A percentile compares a stretch with the other conserved stretches of the same genome.
These are phyloP conservation scores for Tephrocybe sp. DNA, from an alignment of 768 basidiomycete genomes.

Conservation along the genomic window DNA sequence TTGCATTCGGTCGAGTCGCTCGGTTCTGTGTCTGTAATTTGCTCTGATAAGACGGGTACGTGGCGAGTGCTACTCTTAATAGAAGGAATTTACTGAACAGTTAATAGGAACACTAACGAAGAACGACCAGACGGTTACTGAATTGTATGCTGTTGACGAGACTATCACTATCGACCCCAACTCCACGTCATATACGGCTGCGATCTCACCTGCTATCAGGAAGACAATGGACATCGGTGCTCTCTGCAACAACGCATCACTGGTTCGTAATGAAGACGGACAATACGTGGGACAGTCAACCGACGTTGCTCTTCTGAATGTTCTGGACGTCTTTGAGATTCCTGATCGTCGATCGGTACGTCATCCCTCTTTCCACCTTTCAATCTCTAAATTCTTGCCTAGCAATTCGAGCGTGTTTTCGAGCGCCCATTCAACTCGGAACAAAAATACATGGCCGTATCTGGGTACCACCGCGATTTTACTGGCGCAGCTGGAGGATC, in stretches of 20 bases:
- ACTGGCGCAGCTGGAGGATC: constrained; percentile 9
- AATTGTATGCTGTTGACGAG: constrained; percentile 87
- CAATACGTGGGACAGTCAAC: constrained; percentile 84
- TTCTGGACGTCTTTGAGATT: constrained; percentile 63
- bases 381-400: background rate
- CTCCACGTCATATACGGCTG: constrained; percentile 31
- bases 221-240: constrained; percentile 82
- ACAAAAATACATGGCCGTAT: constrained; percentile 89
- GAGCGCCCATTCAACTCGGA: constrained; percentile 94
- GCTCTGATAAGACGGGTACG: constrained; percentile 93
- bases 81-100: constrained; percentile 2
- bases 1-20: constrained; percentile 92
- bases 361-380: too few relatives aligned
- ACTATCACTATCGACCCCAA: constrained; percentile 60
- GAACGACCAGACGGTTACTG: constrained; percentile 94
- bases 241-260: constrained; percentile 85
- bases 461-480: constrained; percentile 58
- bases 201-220: constrained; percentile 61
- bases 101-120: constrained; percentile 81
- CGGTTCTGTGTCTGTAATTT: constrained; percentile 95
- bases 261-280: constrained; percentile 63
- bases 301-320: constrained; percentile 87
- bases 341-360: constrained; percentile 71
- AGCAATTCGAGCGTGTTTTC: constrained; percentile 68
- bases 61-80: background rate